phyloP scores from a whole-genome alignment of 176 grass and related monocot species.

The Lolium multiflorum region DNA sequence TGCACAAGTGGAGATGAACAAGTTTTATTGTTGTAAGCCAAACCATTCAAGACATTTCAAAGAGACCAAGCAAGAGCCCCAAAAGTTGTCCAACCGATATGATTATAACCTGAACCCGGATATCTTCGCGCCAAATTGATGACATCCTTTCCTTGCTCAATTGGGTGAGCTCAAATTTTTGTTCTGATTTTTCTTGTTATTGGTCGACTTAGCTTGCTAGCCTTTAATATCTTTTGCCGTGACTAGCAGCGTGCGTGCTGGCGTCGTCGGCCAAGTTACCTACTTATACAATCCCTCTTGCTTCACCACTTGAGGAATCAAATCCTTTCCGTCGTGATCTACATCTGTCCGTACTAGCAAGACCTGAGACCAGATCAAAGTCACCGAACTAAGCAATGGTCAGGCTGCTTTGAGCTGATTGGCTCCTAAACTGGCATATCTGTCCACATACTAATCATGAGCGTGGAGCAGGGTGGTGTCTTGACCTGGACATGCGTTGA shows the following conservation, averaged over 20 bases:
- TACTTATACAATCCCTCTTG: neutral
- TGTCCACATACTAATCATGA: neutral
- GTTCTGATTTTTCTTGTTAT: too few species aligned
- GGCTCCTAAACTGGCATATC: neutral
- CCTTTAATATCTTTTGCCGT: too few species aligned
- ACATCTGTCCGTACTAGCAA: slow-evolving; percentile 36
- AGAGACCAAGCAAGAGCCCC: too few species aligned
- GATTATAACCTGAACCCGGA: too few species aligned
- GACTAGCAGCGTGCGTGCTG: neutral
- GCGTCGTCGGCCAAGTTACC: neutral
- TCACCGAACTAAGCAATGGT: neutral
- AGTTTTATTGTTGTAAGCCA: too few species aligned
- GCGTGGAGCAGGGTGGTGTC: neutral
- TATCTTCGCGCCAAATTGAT: too few species aligned
- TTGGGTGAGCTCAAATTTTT: too few species aligned
- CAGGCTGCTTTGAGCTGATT: neutral
- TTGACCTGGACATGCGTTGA: slow-evolving; percentile 35
- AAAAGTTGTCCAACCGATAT: too few species aligned
- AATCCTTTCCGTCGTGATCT: neutral
- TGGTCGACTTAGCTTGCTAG: too few species aligned
- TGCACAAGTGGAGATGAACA: too few species aligned
- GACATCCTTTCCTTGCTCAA: too few species aligned
- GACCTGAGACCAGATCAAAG: slow-evolving; percentile 44
- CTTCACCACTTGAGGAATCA: neutral
- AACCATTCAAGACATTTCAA: too few species aligned